Evolutionary conservation across 2,329 filamentous ascomycete species (phyloP).

Genomic region (Penicillium vulpinum): DNA sequence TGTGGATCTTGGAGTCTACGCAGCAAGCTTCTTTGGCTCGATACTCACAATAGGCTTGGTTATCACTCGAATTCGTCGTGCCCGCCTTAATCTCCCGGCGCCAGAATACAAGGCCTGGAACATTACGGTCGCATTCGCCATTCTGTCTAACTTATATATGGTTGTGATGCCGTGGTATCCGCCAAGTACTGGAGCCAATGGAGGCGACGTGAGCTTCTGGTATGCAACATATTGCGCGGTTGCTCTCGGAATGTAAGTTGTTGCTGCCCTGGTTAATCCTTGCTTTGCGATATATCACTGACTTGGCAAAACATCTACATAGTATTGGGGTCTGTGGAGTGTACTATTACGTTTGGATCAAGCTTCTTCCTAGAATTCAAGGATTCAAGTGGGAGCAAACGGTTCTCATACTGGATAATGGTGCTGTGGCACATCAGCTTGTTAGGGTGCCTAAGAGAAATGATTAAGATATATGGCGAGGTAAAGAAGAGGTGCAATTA

Average conservation of each 20-base stretch:
- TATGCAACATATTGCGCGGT: constrained; percentile 69
- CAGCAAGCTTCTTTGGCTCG: not conserved
- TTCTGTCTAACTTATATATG: constrained; percentile 61
- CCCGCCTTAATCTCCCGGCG: constrained; percentile 46
- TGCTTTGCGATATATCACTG: not conserved
- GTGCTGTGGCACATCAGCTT: constrained; percentile 51
- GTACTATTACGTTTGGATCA: constrained; percentile 63
- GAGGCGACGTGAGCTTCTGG: constrained; percentile 70
- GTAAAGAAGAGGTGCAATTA: not conserved
- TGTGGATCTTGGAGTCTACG: constrained; percentile 6
- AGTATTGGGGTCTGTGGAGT: constrained; percentile 51
- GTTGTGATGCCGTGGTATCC: constrained; percentile 73
- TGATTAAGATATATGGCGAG: not conserved
- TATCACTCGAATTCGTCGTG: constrained; percentile 35
- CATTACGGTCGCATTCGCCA: constrained; percentile 58
- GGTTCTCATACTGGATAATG: constrained; percentile 53
- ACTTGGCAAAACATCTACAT: not conserved
- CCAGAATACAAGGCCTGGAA: constrained; percentile 63
- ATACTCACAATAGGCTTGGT: constrained; percentile 5
- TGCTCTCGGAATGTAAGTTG: constrained; percentile 63
- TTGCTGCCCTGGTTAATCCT: too few relatives aligned
- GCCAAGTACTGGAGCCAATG: constrained; percentile 58
- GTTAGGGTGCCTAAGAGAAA: constrained; percentile 52
- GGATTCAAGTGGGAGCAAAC: constrained; percentile 59
- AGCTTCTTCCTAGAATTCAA: constrained; percentile 54